Base-by-base conservation (phyloP, 2,329 filamentous ascomycete genomes). In the Phyllosticta citrichinensis region DNA sequence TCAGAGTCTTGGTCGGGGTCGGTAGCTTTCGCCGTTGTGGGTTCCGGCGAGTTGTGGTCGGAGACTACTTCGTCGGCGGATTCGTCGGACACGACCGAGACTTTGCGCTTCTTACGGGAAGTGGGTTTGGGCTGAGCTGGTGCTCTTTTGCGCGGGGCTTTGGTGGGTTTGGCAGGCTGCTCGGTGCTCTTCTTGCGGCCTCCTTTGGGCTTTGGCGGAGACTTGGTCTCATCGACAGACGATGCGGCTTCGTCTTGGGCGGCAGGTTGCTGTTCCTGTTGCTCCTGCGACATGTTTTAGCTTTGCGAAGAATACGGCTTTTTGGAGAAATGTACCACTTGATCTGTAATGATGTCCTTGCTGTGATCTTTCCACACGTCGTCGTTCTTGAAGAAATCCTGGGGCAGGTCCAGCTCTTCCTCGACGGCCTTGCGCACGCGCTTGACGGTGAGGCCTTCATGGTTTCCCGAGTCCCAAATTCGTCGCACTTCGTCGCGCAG, bases 381-480 rank as follows among this genome's bases (percentile, higher is more conserved):
- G 62, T 79, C 71, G n/a, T 65, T 71, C 66, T 82, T 86, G 65
- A 85, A 79, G 66, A 83, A 86, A 2, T 77, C 82, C 5, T 73
- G 72, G 8, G 77, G 73, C 22, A 87, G 71, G 33, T 75, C 76
- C 11, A 86, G 69, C 56, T 77, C 70, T 61, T 77, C 71, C 68
- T 85, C 83, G 3, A 78, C 79, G 24, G 76, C 76, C 30, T 74
- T 67, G 56, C 84, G 80, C 57, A 85, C 79, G 60, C 76, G 76
- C 64, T 83, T 85, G 58, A 85, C 75, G 0, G 83, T 85, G 63
- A 85, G 70, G 57, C 83, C 77, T 5, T 83, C 78, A 33, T 72
- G 69, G 20, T 81, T 72, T 60, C 72, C 73, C 2, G 67, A 65
- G 58, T 74, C 74, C 67, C 77, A 68, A 12, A 76, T 68, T 2